phyloP scores from a whole-genome alignment of 306 rosid species.

The Dicorynia guianensis region DNA sequence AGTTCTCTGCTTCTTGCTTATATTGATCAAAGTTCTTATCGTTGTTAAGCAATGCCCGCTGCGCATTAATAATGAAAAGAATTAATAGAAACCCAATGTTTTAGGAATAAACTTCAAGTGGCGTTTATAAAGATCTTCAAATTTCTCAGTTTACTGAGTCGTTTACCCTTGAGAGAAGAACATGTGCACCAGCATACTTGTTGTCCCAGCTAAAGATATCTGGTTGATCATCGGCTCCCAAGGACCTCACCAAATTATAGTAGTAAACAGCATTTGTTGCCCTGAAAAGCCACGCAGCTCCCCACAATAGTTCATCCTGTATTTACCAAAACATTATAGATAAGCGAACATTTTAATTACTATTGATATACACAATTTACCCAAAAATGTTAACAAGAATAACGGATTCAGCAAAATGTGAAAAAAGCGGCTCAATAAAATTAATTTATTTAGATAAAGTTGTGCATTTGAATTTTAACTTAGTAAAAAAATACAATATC shows the following conservation, averaged over 20 bases:
- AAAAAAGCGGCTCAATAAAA: no score
- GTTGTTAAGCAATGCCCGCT: constrained; percentile 67
- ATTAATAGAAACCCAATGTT: not conserved
- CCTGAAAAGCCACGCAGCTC: constrained; percentile 89
- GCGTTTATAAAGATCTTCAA: constrained; percentile 10
- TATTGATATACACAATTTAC: no score
- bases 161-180: constrained; percentile 82
- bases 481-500: no score
- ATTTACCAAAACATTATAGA: not conserved
- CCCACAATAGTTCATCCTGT: constrained; percentile 94
- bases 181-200: constrained; percentile 92
- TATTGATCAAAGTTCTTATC: constrained; percentile 73
- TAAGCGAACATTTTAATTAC: no score
- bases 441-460: not conserved
- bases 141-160: constrained; percentile 19
- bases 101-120: constrained; percentile 3
- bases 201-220: constrained; percentile 97
- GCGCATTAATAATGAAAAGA: constrained; percentile 10
- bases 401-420: no score
- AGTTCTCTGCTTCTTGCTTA: constrained; percentile 78
- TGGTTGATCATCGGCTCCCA: constrained; percentile 79
- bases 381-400: no score
- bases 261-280: constrained; percentile 77
- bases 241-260: constrained; percentile 60
- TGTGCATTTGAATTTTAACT: no score